A percentile compares a stretch with the other conserved stretches of the same genome.
phyloP scores from a whole-genome alignment of 306 rosid species.

The Cicer bijugum region DNA sequence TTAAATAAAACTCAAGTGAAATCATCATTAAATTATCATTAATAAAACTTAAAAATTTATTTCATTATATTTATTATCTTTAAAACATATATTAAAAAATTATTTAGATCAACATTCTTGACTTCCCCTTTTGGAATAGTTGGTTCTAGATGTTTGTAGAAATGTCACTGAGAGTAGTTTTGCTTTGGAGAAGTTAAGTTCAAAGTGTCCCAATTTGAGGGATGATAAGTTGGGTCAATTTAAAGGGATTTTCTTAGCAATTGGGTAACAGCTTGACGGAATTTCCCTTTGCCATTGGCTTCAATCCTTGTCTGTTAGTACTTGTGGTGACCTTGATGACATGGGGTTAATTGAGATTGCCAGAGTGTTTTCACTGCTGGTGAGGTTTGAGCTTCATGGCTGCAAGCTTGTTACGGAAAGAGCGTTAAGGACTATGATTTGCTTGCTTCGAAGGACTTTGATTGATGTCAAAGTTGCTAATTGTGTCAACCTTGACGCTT shows the following conservation, averaged over 20 bases:
- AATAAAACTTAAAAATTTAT: too few species aligned
- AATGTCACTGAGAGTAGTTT: slow-evolving; percentile 71
- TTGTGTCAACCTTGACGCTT: too few species aligned
- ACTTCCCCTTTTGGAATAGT: slow-evolving; percentile 69
- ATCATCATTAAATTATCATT: too few species aligned
- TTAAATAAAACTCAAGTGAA: too few species aligned
- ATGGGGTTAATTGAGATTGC: slow-evolving; percentile 93
- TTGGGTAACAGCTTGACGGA: slow-evolving; percentile 78
- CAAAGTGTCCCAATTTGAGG: slow-evolving; percentile 69
- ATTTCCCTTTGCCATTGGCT: slow-evolving; percentile 77
- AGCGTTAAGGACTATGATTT: slow-evolving; percentile 74
- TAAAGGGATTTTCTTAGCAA: slow-evolving; percentile 72
- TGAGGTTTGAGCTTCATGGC: slow-evolving; percentile 68
- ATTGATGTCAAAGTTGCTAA: too few species aligned
- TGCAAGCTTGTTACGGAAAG: slow-evolving; percentile 67
- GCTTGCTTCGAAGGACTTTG: slow-evolving; percentile 48
- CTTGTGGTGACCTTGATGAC: slow-evolving; percentile 76
- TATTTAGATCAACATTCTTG: slow-evolving; percentile 44
- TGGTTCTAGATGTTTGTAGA: slow-evolving; percentile 82
- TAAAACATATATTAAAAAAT: too few species aligned
- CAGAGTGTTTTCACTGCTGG: slow-evolving; percentile 73
- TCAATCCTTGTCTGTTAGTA: slow-evolving; percentile 66
- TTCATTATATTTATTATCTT: too few species aligned
- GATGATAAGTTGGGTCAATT: slow-evolving; percentile 72
- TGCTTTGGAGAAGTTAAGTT: slow-evolving; percentile 71